These are phyloP conservation scores for Wallemia ichthyophaga DNA, from an alignment of 1,284 basidiomycete species.

Conservation along the genomic window DNA sequence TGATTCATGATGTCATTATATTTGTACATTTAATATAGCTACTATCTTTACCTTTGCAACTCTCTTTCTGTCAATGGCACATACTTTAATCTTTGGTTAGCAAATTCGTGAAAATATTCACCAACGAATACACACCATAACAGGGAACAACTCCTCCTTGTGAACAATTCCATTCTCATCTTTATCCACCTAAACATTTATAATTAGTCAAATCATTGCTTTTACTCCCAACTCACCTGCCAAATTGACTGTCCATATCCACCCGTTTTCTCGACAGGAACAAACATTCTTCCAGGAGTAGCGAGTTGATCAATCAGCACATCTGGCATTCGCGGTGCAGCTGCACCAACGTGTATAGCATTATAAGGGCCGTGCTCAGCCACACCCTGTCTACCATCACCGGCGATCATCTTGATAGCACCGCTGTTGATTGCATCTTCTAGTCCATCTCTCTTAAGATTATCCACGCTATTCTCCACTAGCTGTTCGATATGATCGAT, in stretches of 20 bases:
- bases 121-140: slow-evolving; percentile 31
- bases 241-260: slow-evolving; percentile 26
- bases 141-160: slow-evolving; percentile 40
- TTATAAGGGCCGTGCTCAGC: slow-evolving; percentile 29
- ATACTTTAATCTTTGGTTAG: slow-evolving; percentile 12
- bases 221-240: slow-evolving; percentile 14
- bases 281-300: slow-evolving; percentile 64
- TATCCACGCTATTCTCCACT: slow-evolving; percentile 34
- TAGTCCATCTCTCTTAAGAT: slow-evolving; percentile 39
- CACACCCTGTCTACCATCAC: slow-evolving; percentile 49
- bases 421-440: slow-evolving; percentile 23
- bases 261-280: slow-evolving; percentile 36
- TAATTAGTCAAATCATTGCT: background rate
- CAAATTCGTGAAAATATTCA: background rate
- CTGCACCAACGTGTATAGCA: slow-evolving; percentile 83
- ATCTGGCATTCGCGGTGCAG: slow-evolving; percentile 43
- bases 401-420: slow-evolving; percentile 31
- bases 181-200: slow-evolving; percentile 31
- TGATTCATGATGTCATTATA: too few relatives aligned
- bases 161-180: slow-evolving; percentile 36
- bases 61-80: slow-evolving; percentile 19
- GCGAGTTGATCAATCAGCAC: slow-evolving; percentile 43
- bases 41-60: background rate
- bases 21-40: too few relatives aligned
- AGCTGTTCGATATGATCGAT: slow-evolving; percentile 71